Evolutionary conservation across 331 rosid genomes (phyloP).

Genomic region (Stylosanthes scabra): DNA sequence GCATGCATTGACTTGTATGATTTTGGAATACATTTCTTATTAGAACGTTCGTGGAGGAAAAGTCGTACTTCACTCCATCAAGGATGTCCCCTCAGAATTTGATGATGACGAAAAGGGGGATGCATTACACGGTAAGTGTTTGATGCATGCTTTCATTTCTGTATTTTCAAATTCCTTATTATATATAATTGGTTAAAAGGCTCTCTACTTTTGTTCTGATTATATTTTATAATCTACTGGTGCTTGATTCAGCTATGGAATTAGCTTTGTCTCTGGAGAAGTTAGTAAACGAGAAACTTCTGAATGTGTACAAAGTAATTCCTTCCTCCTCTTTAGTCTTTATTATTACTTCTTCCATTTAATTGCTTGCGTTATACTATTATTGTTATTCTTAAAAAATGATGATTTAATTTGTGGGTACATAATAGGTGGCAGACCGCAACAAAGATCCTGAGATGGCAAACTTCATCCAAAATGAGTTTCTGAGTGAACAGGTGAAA

Average conservation of each 20-base stretch:
- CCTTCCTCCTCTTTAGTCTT: neutral
- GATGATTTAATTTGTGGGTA: too few relatives aligned
- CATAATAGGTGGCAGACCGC: constrained; percentile 66
- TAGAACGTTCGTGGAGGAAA: constrained; percentile 77
- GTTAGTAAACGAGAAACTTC: constrained; percentile 80
- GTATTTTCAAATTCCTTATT: neutral
- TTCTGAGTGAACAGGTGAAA: constrained; percentile 75
- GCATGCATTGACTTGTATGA: neutral
- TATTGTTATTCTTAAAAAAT: too few relatives aligned
- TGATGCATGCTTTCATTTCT: neutral
- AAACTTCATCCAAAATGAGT: constrained; percentile 71
- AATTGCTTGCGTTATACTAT: neutral
- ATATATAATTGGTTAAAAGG: neutral
- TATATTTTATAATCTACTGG: constrained; percentile 9
- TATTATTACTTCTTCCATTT: constrained; percentile 8
- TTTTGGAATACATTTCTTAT: constrained; percentile 31
- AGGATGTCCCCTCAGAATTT: constrained; percentile 61
- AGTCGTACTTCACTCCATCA: constrained; percentile 59
- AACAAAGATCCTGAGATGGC: constrained; percentile 76
- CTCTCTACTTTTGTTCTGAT: too few relatives aligned
- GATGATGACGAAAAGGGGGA: constrained; percentile 71
- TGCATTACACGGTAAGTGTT: constrained; percentile 68
- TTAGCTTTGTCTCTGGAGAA: constrained; percentile 90
- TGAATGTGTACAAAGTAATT: constrained; percentile 53
- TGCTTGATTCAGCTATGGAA: constrained; percentile 79